Evolutionary conservation across 2,329 filamentous ascomycete genomes (phyloP), one percentile per base, ranked within the genome.

Genomic region (Polychaeton citri): DNA sequence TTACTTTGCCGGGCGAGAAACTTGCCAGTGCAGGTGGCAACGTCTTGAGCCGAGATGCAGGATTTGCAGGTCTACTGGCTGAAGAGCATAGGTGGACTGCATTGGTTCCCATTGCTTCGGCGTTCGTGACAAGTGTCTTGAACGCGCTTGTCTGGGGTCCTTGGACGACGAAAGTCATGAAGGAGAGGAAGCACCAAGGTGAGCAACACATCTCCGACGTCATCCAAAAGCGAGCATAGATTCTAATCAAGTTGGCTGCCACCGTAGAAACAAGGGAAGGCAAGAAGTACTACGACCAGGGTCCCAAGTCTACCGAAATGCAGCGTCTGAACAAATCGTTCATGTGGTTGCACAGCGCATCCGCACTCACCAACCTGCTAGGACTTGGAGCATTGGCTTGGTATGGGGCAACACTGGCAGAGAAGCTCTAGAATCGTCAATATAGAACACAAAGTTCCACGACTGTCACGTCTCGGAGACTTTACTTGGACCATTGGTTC

Each of bases 241-340:
- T n/a, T n/a, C n/a, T n/a, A n/a, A n/a, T n/a, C n/a, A n/a, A n/a
- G n/a, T 12, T 17, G 30, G 30, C 30, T 32, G 10, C 13, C 13
- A 16, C 10, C 5, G 30, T 32, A 71, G 87, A 88, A 67, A 85
- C 80, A 42, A 76, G 79, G 50, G 88, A 95, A 55, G 85, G 85
- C 37, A 95, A 93, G 70, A 82, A 81, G 55, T 83, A 78, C 59
- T 82, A 81, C 51, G 85, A 93, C 44, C 64, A 73, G 35, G 71
- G 77, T 1, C 82, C 85, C 26, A 83, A 93, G 51, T 90, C 81
- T 4, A 69, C 78, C 47, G 83, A 88, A 63, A 95, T 96, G 87
- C 60, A 74, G 47, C 68, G 67, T 6, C 59, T 93, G 49, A 93
- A 88, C 66, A 81, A 76, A 62, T 69, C 67, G 43, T 96, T 96